Conservation (phyloP, 345 rosid species). For the Citrus inodora region DNA sequence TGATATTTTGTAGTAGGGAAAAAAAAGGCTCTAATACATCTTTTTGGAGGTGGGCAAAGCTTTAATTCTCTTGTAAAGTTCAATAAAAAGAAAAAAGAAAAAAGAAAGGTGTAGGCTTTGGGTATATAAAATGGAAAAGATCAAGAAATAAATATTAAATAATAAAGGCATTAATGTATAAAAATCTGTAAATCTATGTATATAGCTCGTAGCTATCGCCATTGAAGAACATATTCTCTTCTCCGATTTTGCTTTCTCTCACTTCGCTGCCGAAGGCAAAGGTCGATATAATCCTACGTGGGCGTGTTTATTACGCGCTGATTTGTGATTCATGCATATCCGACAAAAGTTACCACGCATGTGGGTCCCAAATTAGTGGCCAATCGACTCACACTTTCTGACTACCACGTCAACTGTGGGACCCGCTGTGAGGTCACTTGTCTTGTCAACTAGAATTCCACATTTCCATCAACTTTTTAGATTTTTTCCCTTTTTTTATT, state of each 20-base stretch:
- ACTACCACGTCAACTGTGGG: constrained; percentile 26
- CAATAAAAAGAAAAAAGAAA: neutral
- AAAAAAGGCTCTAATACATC: constrained; percentile 2
- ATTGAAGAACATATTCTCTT: constrained; percentile 51
- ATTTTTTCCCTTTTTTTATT: neutral
- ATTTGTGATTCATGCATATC: constrained; percentile 27
- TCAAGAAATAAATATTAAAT: neutral
- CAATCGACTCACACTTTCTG: constrained; percentile 19
- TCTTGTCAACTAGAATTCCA: constrained; percentile 16
- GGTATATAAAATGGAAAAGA: neutral
- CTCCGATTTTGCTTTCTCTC: neutral
- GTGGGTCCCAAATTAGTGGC: constrained; percentile 13
- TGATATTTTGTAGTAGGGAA: neutral
- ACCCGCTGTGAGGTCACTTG: constrained; percentile 4
- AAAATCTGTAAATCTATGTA: too few species aligned
- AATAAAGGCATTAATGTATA: constrained; percentile 12
- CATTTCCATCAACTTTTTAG: neutral
- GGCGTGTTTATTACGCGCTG: constrained; percentile 65
- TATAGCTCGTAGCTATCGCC: neutral
- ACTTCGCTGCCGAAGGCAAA: constrained; percentile 19
- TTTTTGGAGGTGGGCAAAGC: constrained; percentile 16
- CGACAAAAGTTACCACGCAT: constrained; percentile 46
- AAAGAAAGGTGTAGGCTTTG: neutral
- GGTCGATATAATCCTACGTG: constrained; percentile 21
- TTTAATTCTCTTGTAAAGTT: neutral